Evolutionary conservation across 2,329 filamentous ascomycete genomes (phyloP).

Genomic region (Penicillium verrucosum): DNA sequence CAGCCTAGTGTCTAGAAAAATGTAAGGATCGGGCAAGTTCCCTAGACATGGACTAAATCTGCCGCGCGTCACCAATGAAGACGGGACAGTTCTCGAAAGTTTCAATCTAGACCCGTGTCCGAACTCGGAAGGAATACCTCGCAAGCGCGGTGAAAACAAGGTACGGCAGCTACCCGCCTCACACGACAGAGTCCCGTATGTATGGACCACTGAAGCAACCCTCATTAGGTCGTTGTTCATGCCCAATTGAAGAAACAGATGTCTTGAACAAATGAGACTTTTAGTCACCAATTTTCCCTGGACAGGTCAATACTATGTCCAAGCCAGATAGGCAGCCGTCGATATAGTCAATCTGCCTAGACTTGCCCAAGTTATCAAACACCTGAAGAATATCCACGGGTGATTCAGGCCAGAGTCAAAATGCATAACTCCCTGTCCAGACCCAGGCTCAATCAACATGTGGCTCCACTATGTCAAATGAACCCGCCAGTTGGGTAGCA

Average conservation of each 20-base stretch:
- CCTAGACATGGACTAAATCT: constrained; percentile 52
- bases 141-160: constrained; percentile 55
- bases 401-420: constrained; percentile 40
- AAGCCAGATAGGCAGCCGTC: background rate
- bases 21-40: constrained; percentile 38
- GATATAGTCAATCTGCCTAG: background rate
- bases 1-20: background rate
- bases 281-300: background rate
- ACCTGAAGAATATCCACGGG: constrained; percentile 52
- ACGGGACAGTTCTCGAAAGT: constrained; percentile 64
- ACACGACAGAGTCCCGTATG: constrained; percentile 10
- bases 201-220: background rate
- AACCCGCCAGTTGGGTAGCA: background rate
- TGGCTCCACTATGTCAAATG: constrained; percentile 75
- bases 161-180: constrained; percentile 42
- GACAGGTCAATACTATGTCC: background rate
- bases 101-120: constrained; percentile 66
- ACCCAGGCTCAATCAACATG: constrained; percentile 76
- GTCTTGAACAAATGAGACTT: background rate
- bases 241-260: background rate
- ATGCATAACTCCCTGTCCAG: constrained; percentile 74
- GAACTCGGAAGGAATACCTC: constrained; percentile 69
- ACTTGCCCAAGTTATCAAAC: constrained; percentile 60
- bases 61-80: constrained; percentile 52
- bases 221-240: constrained; percentile 62